Conservation (phyloP, 345 rosid species). For the Lepidium aucheri region DNA sequence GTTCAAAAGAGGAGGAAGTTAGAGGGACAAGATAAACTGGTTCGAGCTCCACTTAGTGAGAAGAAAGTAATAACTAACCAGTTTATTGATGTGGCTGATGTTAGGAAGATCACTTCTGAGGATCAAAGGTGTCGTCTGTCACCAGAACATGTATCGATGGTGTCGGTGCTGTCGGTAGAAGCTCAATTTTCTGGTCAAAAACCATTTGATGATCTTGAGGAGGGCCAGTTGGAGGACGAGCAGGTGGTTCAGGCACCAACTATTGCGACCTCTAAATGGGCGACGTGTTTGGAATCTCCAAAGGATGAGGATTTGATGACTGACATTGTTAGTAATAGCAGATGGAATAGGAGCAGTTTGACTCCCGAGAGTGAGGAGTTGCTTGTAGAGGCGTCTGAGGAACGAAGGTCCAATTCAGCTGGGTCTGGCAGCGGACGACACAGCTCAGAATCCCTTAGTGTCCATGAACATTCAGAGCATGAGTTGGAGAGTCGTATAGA, state of each 20-base stretch:
- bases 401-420: constrained; percentile 16
- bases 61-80: constrained; percentile 7
- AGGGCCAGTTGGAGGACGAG: constrained; percentile 44
- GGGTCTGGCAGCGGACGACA: constrained; percentile 18
- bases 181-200: not conserved
- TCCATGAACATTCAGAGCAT: constrained; percentile 22
- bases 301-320: constrained; percentile 15
- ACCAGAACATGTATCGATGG: constrained; percentile 1
- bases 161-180: not conserved
- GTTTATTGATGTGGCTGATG: constrained; percentile 6
- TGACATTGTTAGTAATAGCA: constrained; percentile 11
- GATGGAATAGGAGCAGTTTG: constrained; percentile 13
- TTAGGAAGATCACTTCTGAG: constrained; percentile 31
- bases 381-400: constrained; percentile 24
- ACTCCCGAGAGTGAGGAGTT: constrained; percentile 49
- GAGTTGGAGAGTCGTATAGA: constrained; percentile 23
- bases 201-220: constrained; percentile 54
- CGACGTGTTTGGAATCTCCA: constrained; percentile 41
- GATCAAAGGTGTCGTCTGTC: constrained; percentile 30
- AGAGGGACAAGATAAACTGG: constrained; percentile 34
- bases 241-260: constrained; percentile 35
- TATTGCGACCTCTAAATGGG: constrained; percentile 70
- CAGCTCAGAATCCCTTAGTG: constrained; percentile 10
- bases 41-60: constrained; percentile 9
- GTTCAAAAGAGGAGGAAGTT: constrained; percentile 58